Percentiles rank a stretch among this genome's conserved stretches.
Evolutionary conservation across 345 rosid genomes (phyloP).

Genomic region (Citropsis articulata): DNA sequence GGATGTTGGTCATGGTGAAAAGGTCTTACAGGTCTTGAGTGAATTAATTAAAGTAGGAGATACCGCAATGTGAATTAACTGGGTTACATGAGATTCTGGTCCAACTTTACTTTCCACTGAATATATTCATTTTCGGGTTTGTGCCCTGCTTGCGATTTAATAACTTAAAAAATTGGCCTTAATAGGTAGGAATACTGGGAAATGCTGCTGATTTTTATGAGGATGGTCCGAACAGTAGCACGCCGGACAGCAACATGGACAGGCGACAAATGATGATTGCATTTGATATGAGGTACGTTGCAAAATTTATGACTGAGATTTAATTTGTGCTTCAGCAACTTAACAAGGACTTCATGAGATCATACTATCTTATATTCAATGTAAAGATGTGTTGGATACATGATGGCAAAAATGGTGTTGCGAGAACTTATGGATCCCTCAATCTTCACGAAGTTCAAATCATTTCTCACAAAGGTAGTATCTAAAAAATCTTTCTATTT

Average conservation of each 20-base stretch:
- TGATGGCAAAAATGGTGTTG: slow-evolving; percentile 98
- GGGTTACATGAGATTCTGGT: background rate
- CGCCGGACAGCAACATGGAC: slow-evolving; percentile 47
- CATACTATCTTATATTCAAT: slow-evolving; percentile 20
- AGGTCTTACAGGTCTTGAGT: background rate
- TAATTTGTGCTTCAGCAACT: background rate
- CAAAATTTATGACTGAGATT: background rate
- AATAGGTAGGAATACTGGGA: slow-evolving; percentile 86
- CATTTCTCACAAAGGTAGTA: slow-evolving; percentile 74
- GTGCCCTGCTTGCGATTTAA: background rate
- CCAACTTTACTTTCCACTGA: background rate
- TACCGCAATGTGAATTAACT: no score
- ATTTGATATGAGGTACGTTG: slow-evolving; percentile 85
- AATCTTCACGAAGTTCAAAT: slow-evolving; percentile 69
- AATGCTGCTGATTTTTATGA: slow-evolving; percentile 88
- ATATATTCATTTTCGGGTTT: background rate
- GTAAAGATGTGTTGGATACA: slow-evolving; percentile 86
- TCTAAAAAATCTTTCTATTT: background rate
- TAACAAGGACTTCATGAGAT: slow-evolving; percentile 15
- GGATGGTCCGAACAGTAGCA: slow-evolving; percentile 48
- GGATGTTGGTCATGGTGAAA: background rate
- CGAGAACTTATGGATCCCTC: slow-evolving; percentile 87
- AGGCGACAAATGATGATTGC: slow-evolving; percentile 96
- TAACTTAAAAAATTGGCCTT: slow-evolving; percentile 2
- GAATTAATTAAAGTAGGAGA: slow-evolving; percentile 5